Evolutionary conservation across 2,329 filamentous ascomycete genomes (phyloP).

Genomic region (Talaromyces sp.): DNA sequence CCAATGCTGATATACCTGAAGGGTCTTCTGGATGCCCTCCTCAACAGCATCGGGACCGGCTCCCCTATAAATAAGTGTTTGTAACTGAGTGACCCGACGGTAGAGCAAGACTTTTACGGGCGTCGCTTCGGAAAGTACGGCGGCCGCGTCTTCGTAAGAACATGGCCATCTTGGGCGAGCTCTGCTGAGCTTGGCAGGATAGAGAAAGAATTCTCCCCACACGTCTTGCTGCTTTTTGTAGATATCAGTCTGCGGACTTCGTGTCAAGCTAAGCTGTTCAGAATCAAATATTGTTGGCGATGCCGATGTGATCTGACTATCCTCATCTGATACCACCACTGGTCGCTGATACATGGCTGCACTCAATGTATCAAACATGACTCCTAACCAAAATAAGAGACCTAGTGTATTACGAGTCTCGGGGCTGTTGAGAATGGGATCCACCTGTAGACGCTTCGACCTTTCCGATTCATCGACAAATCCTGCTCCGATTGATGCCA

Average conservation of each 20-base stretch:
- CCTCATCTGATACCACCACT: conserved; percentile 46
- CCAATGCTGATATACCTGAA: conserved; percentile 56
- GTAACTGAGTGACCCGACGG: conserved; percentile 55
- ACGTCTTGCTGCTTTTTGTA: conserved; percentile 25
- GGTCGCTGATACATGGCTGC: conserved; percentile 52
- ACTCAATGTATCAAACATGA: conserved; percentile 59
- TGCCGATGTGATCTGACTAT: conserved; percentile 36
- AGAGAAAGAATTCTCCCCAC: conserved; percentile 41
- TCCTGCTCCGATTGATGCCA: neutral
- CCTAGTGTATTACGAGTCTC: conserved; percentile 49
- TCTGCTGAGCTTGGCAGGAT: conserved; percentile 17
- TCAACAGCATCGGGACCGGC: conserved; percentile 43
- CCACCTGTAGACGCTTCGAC: conserved; percentile 3
- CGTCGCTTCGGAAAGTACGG: conserved; percentile 51
- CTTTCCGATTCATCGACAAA: conserved; percentile 7
- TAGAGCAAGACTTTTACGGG: conserved; percentile 60
- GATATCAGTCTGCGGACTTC: conserved; percentile 8
- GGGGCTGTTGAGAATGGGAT: conserved; percentile 25
- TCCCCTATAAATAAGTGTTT: conserved; percentile 49
- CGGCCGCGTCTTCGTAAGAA: conserved; percentile 51
- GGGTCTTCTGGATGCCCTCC: conserved; percentile 46
- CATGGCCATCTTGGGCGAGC: conserved; percentile 51
- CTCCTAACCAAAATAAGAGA: conserved; percentile 56
- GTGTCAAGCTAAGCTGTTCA: conserved; percentile 16
- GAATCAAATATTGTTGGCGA: conserved; percentile 3